phyloP scores from a whole-genome alignment of 169 alveolate species.

The Plasmodium sp. region DNA sequence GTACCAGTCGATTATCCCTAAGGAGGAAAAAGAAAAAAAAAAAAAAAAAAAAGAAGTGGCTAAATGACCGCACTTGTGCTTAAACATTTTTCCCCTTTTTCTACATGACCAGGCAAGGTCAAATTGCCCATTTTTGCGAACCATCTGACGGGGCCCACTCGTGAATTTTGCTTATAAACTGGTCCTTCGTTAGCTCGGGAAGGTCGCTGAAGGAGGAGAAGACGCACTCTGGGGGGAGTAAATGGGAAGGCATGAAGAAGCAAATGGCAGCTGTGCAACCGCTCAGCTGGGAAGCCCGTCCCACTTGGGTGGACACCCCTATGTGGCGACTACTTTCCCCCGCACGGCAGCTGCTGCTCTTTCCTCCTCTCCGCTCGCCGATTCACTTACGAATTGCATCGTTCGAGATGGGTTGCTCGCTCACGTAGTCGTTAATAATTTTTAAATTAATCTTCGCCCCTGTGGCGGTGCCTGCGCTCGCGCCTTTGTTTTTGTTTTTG shows the following conservation, averaged over 20 bases:
- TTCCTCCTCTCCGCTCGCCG: neutral
- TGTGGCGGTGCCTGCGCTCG: neutral
- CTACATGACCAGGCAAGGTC: neutral
- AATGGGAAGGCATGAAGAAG: neutral
- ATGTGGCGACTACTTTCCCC: too few relatives aligned
- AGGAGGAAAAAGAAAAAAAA: neutral
- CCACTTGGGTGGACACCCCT: neutral
- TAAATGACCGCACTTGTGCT: neutral
- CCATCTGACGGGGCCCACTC: slow-evolving; percentile 78
- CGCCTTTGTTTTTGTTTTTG: slow-evolving; percentile 44
- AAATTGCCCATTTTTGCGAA: neutral
- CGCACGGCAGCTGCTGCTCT: neutral
- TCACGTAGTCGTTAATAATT: slow-evolving; percentile 54
- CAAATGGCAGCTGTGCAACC: neutral
- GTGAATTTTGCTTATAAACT: slow-evolving; percentile 49
- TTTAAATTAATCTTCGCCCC: slow-evolving; percentile 36
- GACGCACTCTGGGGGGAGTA: slow-evolving; percentile 30
- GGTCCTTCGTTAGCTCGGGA: slow-evolving; percentile 45
- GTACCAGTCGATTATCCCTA: slow-evolving; percentile 70
- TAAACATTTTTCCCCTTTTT: neutral
- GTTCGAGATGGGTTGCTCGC: slow-evolving; percentile 47
- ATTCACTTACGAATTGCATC: slow-evolving; percentile 60
- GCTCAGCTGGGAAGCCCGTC: neutral
- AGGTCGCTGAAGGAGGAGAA: slow-evolving; percentile 66
- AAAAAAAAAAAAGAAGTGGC: neutral